Percentiles rank a stretch among this genome's conserved stretches.
phyloP scores from a whole-genome alignment of 2,329 filamentous ascomycete genomes.

The Didymellaceae sp. region DNA sequence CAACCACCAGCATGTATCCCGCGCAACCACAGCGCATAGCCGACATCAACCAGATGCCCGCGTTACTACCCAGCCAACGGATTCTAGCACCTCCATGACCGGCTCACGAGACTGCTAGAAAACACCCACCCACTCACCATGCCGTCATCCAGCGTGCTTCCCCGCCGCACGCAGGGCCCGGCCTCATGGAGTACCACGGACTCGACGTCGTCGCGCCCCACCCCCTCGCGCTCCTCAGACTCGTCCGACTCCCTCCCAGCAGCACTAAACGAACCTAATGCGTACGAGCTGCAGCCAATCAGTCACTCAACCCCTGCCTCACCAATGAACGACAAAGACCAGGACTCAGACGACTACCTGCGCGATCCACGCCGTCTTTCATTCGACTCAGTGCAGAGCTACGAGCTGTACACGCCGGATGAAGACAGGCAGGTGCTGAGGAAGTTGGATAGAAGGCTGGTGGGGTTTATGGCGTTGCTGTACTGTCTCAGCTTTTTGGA shows the following conservation, averaged over 20 bases:
- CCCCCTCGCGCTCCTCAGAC: constrained; percentile 30
- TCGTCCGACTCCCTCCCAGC: constrained; percentile 17
- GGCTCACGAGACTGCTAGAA: no score
- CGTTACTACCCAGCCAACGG: no score
- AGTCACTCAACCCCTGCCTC: constrained; percentile 18
- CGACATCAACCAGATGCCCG: background rate
- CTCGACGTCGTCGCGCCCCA: constrained; percentile 28
- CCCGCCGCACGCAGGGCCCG: constrained; percentile 20
- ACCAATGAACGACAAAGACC: constrained; percentile 34
- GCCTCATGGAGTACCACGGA: constrained; percentile 30
- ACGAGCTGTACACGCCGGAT: constrained; percentile 65
- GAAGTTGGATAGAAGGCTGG: constrained; percentile 79
- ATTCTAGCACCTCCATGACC: no score
- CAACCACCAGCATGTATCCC: constrained; percentile 3
- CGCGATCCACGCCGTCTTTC: constrained; percentile 28
- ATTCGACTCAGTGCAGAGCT: constrained; percentile 49
- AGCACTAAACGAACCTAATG: constrained; percentile 21
- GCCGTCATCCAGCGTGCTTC: constrained; percentile 14
- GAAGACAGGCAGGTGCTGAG: constrained; percentile 75
- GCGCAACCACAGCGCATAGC: background rate
- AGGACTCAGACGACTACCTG: constrained; percentile 22
- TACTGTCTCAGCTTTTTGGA: constrained; percentile 89
- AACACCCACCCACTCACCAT: no score
- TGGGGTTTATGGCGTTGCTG: constrained; percentile 79
- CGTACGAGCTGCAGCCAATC: constrained; percentile 37